Evolutionary conservation across 306 rosid genomes (phyloP).

Genomic region (Lathyrus sativus): DNA sequence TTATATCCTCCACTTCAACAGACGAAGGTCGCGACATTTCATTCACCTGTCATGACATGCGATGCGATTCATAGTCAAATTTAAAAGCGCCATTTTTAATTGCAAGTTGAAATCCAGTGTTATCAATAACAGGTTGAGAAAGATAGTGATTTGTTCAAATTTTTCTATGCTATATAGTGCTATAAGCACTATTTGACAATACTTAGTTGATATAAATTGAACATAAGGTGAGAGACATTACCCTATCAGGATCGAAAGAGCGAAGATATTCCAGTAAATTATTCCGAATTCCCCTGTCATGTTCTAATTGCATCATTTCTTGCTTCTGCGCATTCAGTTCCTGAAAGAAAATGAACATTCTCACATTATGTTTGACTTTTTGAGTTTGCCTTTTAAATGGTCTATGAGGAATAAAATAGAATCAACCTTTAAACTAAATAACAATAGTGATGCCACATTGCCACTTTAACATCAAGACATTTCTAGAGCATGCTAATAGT

Average conservation of each 20-base stretch:
- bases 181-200: neutral
- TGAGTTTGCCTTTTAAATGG: slow-evolving; percentile 32
- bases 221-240: slow-evolving; percentile 36
- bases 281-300: slow-evolving; percentile 64
- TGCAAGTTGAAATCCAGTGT: too few species aligned
- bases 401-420: slow-evolving; percentile 21
- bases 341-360: slow-evolving; percentile 51
- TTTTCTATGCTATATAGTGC: neutral
- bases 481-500: neutral
- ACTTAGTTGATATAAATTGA: slow-evolving; percentile 4
- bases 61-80: slow-evolving; percentile 6
- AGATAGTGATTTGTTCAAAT: neutral
- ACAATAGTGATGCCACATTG: slow-evolving; percentile 11
- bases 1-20: slow-evolving; percentile 82
- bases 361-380: slow-evolving; percentile 29
- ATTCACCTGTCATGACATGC: slow-evolving; percentile 64
- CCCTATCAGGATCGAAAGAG: slow-evolving; percentile 88
- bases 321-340: slow-evolving; percentile 70
- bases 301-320: slow-evolving; percentile 65
- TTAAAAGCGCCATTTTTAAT: slow-evolving; percentile 22
- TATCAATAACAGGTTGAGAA: neutral
- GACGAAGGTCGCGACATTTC: slow-evolving; percentile 87
- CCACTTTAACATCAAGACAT: neutral
- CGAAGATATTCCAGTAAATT: slow-evolving; percentile 84
- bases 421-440: slow-evolving; percentile 21